Conservation (phyloP, 2,329 filamentous ascomycete species). For the Dactylellina cionopaga region DNA sequence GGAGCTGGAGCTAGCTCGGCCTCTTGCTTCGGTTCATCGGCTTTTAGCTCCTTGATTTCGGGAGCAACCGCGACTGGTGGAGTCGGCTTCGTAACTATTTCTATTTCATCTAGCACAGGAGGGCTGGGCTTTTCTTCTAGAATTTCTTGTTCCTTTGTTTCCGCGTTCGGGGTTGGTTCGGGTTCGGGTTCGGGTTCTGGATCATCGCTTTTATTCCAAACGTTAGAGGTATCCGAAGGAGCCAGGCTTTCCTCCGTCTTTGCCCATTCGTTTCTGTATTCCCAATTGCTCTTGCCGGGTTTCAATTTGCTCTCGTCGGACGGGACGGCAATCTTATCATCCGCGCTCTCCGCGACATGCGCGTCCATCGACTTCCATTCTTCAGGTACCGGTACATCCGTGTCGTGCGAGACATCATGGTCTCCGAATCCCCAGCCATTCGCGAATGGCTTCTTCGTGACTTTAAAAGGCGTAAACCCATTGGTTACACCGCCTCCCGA, state of each 20-base stretch:
- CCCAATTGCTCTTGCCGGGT: conserved; percentile 29
- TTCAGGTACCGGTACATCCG: conserved; percentile 19
- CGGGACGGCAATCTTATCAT: conserved; percentile 1
- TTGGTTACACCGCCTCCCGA: conserved; percentile 19
- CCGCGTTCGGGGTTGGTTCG: conserved; percentile 4
- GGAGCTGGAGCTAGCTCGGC: background rate
- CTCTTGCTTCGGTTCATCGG: background rate
- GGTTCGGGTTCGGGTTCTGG: conserved; percentile 28
- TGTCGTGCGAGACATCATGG: conserved; percentile 19
- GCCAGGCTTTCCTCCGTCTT: conserved; percentile 43
- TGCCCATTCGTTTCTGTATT: conserved; percentile 49
- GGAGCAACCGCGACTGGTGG: conserved; percentile 1
- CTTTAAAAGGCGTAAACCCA: conserved; percentile 33
- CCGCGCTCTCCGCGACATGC: background rate
- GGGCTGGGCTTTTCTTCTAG: background rate
- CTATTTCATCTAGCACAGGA: background rate
- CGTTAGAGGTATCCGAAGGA: conserved; percentile 29
- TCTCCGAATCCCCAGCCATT: conserved; percentile 45
- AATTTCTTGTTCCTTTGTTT: background rate
- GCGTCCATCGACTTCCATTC: conserved; percentile 5
- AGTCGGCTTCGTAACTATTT: background rate
- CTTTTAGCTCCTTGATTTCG: conserved; percentile 5
- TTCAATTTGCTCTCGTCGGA: conserved; percentile 32
- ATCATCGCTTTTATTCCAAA: conserved; percentile 39
- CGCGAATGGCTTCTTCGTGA: conserved; percentile 31